Evolutionary conservation across 148 eudicot genomes (phyloP).

Genomic region (Suaeda aralocaspica): DNA sequence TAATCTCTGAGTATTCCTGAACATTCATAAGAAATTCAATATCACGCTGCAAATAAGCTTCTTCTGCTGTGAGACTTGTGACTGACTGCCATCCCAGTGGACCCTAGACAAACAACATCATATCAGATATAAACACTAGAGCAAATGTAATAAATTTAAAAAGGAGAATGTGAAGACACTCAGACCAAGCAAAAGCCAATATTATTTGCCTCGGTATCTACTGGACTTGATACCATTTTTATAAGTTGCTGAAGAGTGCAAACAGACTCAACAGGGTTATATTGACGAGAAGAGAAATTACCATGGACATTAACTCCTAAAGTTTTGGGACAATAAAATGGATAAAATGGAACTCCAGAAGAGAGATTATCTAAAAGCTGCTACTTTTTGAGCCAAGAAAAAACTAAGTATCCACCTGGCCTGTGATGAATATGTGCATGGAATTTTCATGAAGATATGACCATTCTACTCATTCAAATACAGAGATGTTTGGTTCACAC

Average conservation of each 20-base stretch:
- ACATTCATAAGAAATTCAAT: slow-evolving; percentile 45
- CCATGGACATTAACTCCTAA: not conserved
- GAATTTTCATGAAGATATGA: not conserved
- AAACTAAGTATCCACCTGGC: not conserved
- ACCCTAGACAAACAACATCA: slow-evolving; percentile 49
- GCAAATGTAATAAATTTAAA: not conserved
- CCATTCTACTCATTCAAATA: no score
- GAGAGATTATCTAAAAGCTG: not conserved
- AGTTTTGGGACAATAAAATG: not conserved
- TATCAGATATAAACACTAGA: slow-evolving; percentile 6
- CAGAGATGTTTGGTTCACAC: no score
- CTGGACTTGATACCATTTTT: not conserved
- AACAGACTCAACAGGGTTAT: not conserved
- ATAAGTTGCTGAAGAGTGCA: not conserved
- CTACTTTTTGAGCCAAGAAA: not conserved
- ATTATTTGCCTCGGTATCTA: not conserved
- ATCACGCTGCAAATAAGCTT: slow-evolving; percentile 51
- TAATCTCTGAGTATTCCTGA: slow-evolving; percentile 61
- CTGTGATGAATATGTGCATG: not conserved
- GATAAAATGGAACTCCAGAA: not conserved
- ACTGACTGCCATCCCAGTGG: slow-evolving; percentile 90
- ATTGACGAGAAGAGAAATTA: not conserved
- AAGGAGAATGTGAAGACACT: not conserved
- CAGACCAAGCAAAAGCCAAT: not conserved
- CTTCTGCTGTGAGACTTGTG: slow-evolving; percentile 56